Percentiles rank a stretch among this genome's conserved stretches.
phyloP scores from a whole-genome alignment of 1,284 basidiomycete genomes.

The Pyrrhoderma noxium region DNA sequence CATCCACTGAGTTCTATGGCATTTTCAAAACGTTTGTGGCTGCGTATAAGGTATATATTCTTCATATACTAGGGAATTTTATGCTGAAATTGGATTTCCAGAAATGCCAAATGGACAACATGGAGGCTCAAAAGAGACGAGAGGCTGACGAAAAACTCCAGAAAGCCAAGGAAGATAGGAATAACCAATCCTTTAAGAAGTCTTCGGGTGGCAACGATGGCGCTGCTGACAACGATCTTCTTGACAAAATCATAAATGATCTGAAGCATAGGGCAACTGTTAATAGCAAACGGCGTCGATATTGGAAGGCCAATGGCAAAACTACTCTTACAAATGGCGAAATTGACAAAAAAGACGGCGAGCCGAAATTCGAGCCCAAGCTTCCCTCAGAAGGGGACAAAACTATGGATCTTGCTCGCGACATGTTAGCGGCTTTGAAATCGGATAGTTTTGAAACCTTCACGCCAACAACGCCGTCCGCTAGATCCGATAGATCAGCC shows the following conservation, averaged over 20 bases:
- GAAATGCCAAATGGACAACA: slow-evolving; percentile 84
- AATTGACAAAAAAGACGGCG: slow-evolving; percentile 32
- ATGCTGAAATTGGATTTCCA: slow-evolving; percentile 27
- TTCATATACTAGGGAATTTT: slow-evolving; percentile 6
- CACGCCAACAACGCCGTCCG: slow-evolving; percentile 29
- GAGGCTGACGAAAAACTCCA: slow-evolving; percentile 57
- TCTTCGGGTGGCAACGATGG: slow-evolving; percentile 39
- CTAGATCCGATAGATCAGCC: slow-evolving; percentile 11
- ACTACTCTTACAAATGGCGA: slow-evolving; percentile 34
- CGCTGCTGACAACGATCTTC: slow-evolving; percentile 52
- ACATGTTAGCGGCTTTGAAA: slow-evolving; percentile 68
- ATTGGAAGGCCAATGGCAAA: slow-evolving; percentile 35
- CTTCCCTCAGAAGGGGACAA: slow-evolving; percentile 29
- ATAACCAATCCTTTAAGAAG: slow-evolving; percentile 45
- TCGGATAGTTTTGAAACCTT: slow-evolving; percentile 44
- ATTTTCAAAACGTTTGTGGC: slow-evolving; percentile 94
- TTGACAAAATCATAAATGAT: slow-evolving; percentile 70
- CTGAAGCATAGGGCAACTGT: slow-evolving; percentile 62
- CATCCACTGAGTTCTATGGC: slow-evolving; percentile 85
- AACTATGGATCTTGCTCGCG: slow-evolving; percentile 55
- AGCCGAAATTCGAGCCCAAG: slow-evolving; percentile 6
- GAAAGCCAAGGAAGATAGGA: slow-evolving; percentile 55
- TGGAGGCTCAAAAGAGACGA: slow-evolving; percentile 58
- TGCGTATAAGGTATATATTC: slow-evolving; percentile 68
- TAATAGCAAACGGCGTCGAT: slow-evolving; percentile 48